Percentiles rank a stretch among this genome's conserved stretches.
These are phyloP conservation scores for Abrus precatorius DNA, from an alignment of 306 rosid genomes.

Conservation along the genomic window DNA sequence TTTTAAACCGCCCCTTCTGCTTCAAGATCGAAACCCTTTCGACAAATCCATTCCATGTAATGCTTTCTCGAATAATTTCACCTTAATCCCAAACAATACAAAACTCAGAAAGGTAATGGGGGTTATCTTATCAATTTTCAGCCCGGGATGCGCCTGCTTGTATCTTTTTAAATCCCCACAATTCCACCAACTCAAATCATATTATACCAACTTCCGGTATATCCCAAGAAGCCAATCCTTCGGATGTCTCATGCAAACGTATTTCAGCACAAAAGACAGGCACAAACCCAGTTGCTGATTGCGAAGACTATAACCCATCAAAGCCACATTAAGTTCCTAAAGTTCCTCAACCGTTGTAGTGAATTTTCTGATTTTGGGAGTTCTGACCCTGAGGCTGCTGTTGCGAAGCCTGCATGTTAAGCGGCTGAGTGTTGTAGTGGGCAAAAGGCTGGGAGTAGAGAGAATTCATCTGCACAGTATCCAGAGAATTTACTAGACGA, in stretches of 20 bases:
- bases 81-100: constrained; percentile 71
- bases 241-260: constrained; percentile 63
- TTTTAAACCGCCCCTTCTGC: constrained; percentile 48
- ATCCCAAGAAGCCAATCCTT: constrained; percentile 59
- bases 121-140: constrained; percentile 82
- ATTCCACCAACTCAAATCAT: constrained; percentile 62
- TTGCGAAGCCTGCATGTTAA: constrained; percentile 84
- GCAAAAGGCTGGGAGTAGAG: constrained; percentile 97
- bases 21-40: constrained; percentile 69
- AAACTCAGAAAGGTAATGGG: constrained; percentile 75
- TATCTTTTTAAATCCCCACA: constrained; percentile 63
- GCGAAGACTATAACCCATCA: constrained; percentile 96
- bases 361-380: constrained; percentile 94
- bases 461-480: constrained; percentile 77
- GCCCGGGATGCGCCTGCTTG: constrained; percentile 76
- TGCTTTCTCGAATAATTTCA: constrained; percentile 57
- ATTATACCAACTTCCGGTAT: constrained; percentile 59
- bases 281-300: constrained; percentile 87
- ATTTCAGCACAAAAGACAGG: constrained; percentile 75
- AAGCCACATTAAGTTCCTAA: constrained; percentile 58
- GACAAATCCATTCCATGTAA: constrained; percentile 85
- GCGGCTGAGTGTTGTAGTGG: constrained; percentile 93
- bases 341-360: constrained; percentile 81
- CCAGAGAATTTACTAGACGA: constrained; percentile 19
- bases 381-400: constrained; percentile 86